Evolutionary conservation across 2,329 filamentous ascomycete genomes (phyloP), one percentile per base, ranked within the genome.

Genomic region (Beauveria caledonica): DNA sequence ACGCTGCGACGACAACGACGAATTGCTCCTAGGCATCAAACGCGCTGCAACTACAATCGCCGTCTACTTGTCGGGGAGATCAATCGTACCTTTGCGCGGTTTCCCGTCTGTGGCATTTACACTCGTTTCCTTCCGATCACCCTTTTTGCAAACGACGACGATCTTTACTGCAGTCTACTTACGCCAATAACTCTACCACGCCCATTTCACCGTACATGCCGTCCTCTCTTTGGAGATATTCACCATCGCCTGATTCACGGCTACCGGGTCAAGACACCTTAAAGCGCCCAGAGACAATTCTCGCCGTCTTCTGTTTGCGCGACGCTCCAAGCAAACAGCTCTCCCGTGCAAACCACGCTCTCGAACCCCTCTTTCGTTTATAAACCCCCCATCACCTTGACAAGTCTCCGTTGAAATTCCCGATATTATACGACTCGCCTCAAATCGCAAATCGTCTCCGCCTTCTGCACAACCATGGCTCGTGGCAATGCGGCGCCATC

Each of bases 401-500:
- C 15, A 11, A n/a, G 39, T 17, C 36, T 19, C 17, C 33, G 1
- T 7, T 8, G 7, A 7, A 50, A 49, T 6, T 33, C 21, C 5
- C 9, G 7, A 15, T 6, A 10, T 29, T 23, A 36, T 36, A 46
- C 39, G 9, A 17, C 49, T 39, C 10, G 19, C 48, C 27, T 42
- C 39, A 29, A 60, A 53, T 7, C 49, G 49, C 39, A 19, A 5
- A 54, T 39, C 7, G 11, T 48, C 36, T 7, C 19, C n/a, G 40
- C 33, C 27, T 45, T 13, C 9, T 53, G 36, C 29, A 40, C 42
- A 36, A 53, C n/a, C 19, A 60, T 60, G 58, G 49, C 58, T 46
- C 58, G 49, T 49, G 15, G 27, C 40, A 46, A 48, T 46, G 58
- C 58, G 21, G 49, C 40, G 49, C 49, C 42, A 40, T 54, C 58